Evolutionary conservation across 176 grass and related monocot genomes (phyloP).

Genomic region (Panicum miliaceum): DNA sequence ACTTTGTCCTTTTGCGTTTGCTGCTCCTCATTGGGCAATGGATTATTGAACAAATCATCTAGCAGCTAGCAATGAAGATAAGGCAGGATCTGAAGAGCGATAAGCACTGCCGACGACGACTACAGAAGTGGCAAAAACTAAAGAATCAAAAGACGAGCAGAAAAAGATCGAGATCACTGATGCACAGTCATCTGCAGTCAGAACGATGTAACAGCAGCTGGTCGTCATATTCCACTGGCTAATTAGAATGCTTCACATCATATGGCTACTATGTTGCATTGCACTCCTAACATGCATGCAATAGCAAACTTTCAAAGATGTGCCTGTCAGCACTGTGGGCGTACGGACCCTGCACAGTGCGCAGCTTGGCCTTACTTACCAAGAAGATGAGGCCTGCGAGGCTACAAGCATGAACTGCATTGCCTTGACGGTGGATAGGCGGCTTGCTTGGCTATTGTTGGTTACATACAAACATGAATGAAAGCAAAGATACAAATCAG

Average conservation of each 20-base stretch:
- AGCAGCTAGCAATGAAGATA: neutral
- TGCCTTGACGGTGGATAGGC: neutral
- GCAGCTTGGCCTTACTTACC: slow-evolving; percentile 27
- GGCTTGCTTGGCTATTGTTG: neutral
- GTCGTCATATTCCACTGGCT: neutral
- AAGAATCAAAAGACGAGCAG: neutral
- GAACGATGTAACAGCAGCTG: slow-evolving; percentile 1
- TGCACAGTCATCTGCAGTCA: neutral
- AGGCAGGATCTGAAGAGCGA: neutral
- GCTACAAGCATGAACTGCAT: neutral
- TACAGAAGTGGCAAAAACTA: neutral
- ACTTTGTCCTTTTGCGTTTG: neutral
- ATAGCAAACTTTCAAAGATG: slow-evolving; percentile 4
- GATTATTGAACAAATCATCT: slow-evolving; percentile 10
- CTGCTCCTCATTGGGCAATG: neutral
- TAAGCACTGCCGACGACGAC: neutral
- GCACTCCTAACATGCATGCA: slow-evolving; percentile 3
- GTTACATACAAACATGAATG: slow-evolving; percentile 1
- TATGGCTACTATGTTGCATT: neutral
- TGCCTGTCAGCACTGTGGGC: neutral
- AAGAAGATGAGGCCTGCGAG: neutral
- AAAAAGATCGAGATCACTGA: neutral
- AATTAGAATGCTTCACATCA: neutral
- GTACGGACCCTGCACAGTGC: slow-evolving; percentile 20
- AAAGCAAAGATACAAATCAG: neutral